phyloP scores from a whole-genome alignment of 768 basidiomycete genomes.

The Hygrocybe coccinea region DNA sequence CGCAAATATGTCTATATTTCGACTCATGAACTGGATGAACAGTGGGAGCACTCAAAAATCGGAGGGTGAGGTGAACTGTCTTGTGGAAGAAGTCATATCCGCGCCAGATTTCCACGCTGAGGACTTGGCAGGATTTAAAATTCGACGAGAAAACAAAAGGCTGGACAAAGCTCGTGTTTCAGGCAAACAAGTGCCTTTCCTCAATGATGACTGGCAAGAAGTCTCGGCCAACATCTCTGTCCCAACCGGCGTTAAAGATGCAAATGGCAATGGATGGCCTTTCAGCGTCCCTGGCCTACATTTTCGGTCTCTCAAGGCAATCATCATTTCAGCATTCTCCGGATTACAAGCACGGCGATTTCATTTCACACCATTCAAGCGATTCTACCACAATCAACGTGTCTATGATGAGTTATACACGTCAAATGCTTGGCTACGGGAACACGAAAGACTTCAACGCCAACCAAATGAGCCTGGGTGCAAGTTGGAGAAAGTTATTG shows the following conservation, averaged over 20 bases:
- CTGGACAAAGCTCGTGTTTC: slow-evolving; percentile 10
- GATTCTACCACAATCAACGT: slow-evolving; percentile 20
- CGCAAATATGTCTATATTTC: slow-evolving; percentile 28
- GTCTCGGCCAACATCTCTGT: slow-evolving; percentile 11
- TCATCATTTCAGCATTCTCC: slow-evolving; percentile 21
- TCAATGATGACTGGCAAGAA: slow-evolving; percentile 14
- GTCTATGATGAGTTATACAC: slow-evolving; percentile 17
- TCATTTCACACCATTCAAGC: slow-evolving; percentile 22
- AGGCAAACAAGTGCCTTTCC: background rate
- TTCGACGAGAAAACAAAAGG: slow-evolving; percentile 13
- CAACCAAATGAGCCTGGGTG: slow-evolving; percentile 11
- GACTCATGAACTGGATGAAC: slow-evolving; percentile 14
- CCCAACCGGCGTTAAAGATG: slow-evolving; percentile 12
- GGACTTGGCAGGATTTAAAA: slow-evolving; percentile 15
- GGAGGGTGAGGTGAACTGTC: slow-evolving; percentile 3
- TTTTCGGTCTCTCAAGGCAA: slow-evolving; percentile 20
- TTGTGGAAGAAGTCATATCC: slow-evolving; percentile 12
- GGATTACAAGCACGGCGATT: slow-evolving; percentile 9
- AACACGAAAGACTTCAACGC: slow-evolving; percentile 17
- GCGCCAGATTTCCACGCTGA: slow-evolving; percentile 15
- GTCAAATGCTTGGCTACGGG: slow-evolving; percentile 13
- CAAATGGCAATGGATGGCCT: slow-evolving; percentile 11
- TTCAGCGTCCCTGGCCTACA: slow-evolving; percentile 26
- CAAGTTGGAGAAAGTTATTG: slow-evolving; percentile 21
- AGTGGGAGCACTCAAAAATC: slow-evolving; percentile 7